Evolutionary conservation across 2,329 filamentous ascomycete genomes (phyloP).

Genomic region (Epicoccum sorghinum): DNA sequence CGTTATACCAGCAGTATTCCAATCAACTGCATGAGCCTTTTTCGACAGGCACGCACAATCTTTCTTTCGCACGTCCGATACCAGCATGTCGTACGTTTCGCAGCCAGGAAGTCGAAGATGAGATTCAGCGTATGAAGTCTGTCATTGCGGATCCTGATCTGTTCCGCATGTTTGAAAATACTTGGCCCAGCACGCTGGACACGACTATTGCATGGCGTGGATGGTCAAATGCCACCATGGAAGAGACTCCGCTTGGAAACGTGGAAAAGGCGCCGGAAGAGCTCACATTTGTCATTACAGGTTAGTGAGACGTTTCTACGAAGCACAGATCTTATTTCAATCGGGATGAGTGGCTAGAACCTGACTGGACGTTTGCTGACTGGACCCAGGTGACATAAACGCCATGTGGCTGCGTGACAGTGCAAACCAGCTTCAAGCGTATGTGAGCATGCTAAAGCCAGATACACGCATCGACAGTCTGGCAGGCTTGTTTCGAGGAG

Average conservation of each 20-base stretch:
- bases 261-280: slow-evolving; percentile 58
- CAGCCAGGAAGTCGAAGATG: slow-evolving; percentile 49
- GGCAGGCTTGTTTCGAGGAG: slow-evolving; percentile 70
- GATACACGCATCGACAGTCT: slow-evolving; percentile 56
- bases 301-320: not conserved
- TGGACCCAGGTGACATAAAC: slow-evolving; percentile 56
- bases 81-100: slow-evolving; percentile 55
- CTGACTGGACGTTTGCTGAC: not conserved
- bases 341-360: no score
- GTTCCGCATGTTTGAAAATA: slow-evolving; percentile 72
- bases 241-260: slow-evolving; percentile 4
- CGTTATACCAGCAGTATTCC: slow-evolving; percentile 52
- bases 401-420: slow-evolving; percentile 62
- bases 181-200: slow-evolving; percentile 77
- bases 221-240: slow-evolving; percentile 54
- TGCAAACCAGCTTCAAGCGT: slow-evolving; percentile 74
- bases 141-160: slow-evolving; percentile 63
- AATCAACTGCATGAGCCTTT: slow-evolving; percentile 49
- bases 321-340: no score
- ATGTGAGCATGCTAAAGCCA: slow-evolving; percentile 63
- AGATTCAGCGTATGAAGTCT: slow-evolving; percentile 40
- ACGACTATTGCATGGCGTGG: slow-evolving; percentile 75
- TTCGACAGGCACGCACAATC: slow-evolving; percentile 49
- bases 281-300: slow-evolving; percentile 62
- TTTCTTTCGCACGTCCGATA: slow-evolving; percentile 53